These are phyloP conservation scores for Pyrrhoderma lamaoense DNA, from an alignment of 1,284 basidiomycete genomes.

Conservation along the genomic window DNA sequence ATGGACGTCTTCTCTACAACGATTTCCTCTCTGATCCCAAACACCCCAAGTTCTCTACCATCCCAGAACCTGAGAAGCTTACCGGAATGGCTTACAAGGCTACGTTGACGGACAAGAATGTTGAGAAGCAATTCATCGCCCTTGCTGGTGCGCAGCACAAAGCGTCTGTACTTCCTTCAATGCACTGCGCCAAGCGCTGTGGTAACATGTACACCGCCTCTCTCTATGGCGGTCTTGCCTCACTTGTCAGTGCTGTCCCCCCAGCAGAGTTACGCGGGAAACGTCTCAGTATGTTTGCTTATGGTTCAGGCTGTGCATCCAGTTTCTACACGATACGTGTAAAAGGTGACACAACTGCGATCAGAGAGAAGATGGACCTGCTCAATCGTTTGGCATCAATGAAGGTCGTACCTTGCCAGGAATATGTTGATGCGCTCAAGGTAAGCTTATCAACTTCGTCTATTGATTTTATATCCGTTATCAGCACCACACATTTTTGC, in stretches of 20 bases:
- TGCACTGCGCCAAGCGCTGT: constrained; percentile 79
- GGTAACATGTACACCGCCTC: constrained; percentile 99
- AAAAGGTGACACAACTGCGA: constrained; percentile 78
- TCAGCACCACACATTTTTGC: background rate
- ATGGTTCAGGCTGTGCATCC: constrained; percentile 88
- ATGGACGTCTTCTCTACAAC: constrained; percentile 88
- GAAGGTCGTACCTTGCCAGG: constrained; percentile 88
- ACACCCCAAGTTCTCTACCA: constrained; percentile 65
- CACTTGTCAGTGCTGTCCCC: constrained; percentile 64
- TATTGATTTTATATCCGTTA: background rate
- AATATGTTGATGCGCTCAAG: constrained; percentile 72
- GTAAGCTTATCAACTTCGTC: constrained; percentile 33
- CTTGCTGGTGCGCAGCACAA: constrained; percentile 69
- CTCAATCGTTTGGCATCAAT: constrained; percentile 72
- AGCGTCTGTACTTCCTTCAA: constrained; percentile 65
- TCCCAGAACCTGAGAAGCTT: constrained; percentile 65
- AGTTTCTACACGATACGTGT: constrained; percentile 86
- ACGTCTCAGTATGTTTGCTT: constrained; percentile 88
- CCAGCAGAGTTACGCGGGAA: constrained; percentile 67
- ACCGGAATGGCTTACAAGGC: constrained; percentile 60
- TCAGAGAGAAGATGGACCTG: constrained; percentile 76
- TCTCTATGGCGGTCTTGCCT: constrained; percentile 89
- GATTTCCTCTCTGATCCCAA: constrained; percentile 84
- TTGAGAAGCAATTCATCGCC: constrained; percentile 89
- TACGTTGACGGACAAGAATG: constrained; percentile 85